Evolutionary conservation across 2,329 filamentous ascomycete genomes (phyloP).

Genomic region (Ophiognomonia clavigignenti-juglandacearum): DNA sequence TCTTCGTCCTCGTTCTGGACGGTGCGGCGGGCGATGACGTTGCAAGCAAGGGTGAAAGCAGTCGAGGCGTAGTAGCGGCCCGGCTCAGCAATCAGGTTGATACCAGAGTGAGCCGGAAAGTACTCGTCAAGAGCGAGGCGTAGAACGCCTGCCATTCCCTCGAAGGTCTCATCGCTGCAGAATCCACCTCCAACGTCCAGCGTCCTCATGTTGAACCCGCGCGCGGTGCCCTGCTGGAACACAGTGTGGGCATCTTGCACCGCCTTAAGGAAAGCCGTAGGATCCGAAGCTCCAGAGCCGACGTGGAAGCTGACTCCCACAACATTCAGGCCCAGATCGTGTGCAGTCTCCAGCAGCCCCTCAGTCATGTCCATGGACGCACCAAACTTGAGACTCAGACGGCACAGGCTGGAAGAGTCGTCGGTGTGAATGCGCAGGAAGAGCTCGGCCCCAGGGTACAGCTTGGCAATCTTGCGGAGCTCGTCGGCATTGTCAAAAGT

Average conservation of each 20-base stretch:
- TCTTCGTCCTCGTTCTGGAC: conserved; percentile 61
- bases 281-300: conserved; percentile 91
- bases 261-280: conserved; percentile 84
- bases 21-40: conserved; percentile 91
- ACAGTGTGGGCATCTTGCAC: conserved; percentile 84
- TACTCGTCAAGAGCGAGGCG: conserved; percentile 77
- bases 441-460: conserved; percentile 84
- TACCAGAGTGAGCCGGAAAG: conserved; percentile 66
- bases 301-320: conserved; percentile 98
- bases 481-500: conserved; percentile 99
- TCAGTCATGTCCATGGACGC: conserved; percentile 79
- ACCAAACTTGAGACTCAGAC: conserved; percentile 95
- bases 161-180: conserved; percentile 76
- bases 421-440: conserved; percentile 94
- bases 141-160: conserved; percentile 80
- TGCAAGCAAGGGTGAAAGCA: conserved; percentile 91
- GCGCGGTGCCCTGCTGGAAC: conserved; percentile 74
- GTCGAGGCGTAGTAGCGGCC: conserved; percentile 93
- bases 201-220: conserved; percentile 79
- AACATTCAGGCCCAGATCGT: conserved; percentile 79
- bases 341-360: conserved; percentile 73
- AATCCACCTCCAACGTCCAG: conserved; percentile 95
- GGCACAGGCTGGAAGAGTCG: conserved; percentile 90
- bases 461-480: conserved; percentile 93
- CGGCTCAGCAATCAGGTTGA: conserved; percentile 91